Percentiles rank a stretch among this genome's conserved stretches.
Conservation (phyloP, 129 eudicot species). For the Flaveria ramosissima region DNA sequence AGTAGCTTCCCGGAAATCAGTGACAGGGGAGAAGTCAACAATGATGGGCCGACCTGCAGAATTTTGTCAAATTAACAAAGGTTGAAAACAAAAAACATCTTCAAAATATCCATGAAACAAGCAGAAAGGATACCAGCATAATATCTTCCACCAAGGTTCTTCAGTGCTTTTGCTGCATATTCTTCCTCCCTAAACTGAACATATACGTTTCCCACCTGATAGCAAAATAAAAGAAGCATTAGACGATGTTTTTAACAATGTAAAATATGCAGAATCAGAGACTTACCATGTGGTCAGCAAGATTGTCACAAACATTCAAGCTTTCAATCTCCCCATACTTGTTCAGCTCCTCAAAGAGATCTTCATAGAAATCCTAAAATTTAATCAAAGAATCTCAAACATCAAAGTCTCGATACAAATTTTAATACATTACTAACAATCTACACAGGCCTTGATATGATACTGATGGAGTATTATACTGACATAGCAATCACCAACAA, state of each 20-base stretch:
- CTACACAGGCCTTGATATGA: not conserved
- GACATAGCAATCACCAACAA: not conserved
- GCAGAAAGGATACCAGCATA: conserved; percentile 55
- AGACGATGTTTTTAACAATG: not conserved
- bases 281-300: conserved; percentile 60
- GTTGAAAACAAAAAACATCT: not conserved
- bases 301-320: conserved; percentile 86
- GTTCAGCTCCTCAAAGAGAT: conserved; percentile 84
- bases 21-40: conserved; percentile 89
- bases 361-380: conserved; percentile 81
- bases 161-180: conserved; percentile 75
- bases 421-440: not conserved
- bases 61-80: not conserved
- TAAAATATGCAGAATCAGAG: not conserved
- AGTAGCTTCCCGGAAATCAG: conserved; percentile 89
- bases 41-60: conserved; percentile 77
- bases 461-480: not conserved
- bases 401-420: not conserved
- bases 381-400: not conserved
- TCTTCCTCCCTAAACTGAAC: conserved; percentile 87
- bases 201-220: conserved; percentile 84
- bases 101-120: not conserved
- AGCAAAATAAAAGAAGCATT: not conserved
- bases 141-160: conserved; percentile 67
- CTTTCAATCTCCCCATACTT: conserved; percentile 95